Conservation (phyloP, 2,329 filamentous ascomycete species). For the Ophiostoma tasmaniense region DNA sequence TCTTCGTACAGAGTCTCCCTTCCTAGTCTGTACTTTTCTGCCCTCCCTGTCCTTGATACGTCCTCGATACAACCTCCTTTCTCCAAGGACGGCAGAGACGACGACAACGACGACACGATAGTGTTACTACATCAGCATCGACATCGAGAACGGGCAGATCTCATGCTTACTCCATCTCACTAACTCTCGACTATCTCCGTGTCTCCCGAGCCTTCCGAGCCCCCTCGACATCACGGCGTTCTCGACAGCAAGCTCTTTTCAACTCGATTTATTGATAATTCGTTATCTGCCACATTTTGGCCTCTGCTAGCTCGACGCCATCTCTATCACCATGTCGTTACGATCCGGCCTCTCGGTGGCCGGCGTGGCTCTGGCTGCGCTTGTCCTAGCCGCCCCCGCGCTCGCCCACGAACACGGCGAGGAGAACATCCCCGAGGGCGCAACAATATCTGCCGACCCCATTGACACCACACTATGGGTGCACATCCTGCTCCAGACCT, state of each 20-base stretch:
- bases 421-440: constrained; percentile 57
- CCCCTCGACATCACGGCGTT: neutral
- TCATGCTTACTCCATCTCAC: neutral
- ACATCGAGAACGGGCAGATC: neutral
- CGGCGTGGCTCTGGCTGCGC: constrained; percentile 12
- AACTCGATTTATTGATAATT: neutral
- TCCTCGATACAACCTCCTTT: neutral
- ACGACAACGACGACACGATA: neutral
- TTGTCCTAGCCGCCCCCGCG: constrained; percentile 20
- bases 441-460: constrained; percentile 62
- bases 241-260: neutral
- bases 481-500: constrained; percentile 81
- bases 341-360: constrained; percentile 9
- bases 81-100: constrained; percentile 9
- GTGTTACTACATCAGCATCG: neutral
- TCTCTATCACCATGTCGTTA: constrained; percentile 3
- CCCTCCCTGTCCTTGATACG: neutral
- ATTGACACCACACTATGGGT: constrained; percentile 79
- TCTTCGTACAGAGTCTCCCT: neutral
- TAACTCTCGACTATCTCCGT: neutral
- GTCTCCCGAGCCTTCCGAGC: constrained; percentile 11
- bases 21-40: neutral
- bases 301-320: neutral
- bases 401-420: constrained; percentile 42
- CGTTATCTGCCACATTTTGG: neutral